Conservation (phyloP, 106 monocot species). For the Hemerocallis citrina region DNA sequence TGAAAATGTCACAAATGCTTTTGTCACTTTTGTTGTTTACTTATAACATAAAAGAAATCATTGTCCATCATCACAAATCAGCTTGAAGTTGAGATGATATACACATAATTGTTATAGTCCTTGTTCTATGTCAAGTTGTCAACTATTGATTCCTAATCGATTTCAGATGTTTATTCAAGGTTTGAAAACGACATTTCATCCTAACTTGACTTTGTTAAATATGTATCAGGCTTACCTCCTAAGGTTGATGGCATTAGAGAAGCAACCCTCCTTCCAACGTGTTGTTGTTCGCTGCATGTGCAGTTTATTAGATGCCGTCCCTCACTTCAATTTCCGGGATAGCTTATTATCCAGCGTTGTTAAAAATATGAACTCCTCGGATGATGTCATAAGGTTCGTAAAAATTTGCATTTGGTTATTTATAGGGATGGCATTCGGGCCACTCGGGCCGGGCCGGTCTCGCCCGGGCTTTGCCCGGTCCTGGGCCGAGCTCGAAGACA, state of each 20-base stretch:
- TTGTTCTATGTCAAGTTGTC: constrained; percentile 3
- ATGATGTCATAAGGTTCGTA: constrained; percentile 74
- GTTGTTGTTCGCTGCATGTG: constrained; percentile 84
- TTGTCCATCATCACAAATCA: background rate
- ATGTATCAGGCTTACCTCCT: constrained; percentile 57
- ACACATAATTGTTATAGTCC: background rate
- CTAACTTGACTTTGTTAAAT: constrained; percentile 4
- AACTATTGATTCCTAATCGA: too few relatives aligned
- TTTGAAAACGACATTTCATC: background rate
- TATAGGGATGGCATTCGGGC: too few relatives aligned
- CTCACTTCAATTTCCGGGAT: constrained; percentile 85
- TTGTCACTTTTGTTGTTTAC: too few relatives aligned
- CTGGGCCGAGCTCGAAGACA: too few relatives aligned
- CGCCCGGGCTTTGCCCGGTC: too few relatives aligned
- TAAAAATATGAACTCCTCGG: constrained; percentile 70
- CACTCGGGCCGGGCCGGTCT: too few relatives aligned
- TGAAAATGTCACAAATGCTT: too few relatives aligned
- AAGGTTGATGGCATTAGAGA: constrained; percentile 56
- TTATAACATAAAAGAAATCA: too few relatives aligned
- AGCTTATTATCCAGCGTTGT: constrained; percentile 47
- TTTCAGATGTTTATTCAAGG: background rate
- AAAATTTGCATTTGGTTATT: background rate
- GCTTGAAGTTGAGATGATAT: background rate
- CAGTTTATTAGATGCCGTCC: constrained; percentile 61
- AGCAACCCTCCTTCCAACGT: constrained; percentile 33